These are phyloP conservation scores for Arthrobotrys entomopaga DNA, from an alignment of 2,329 filamentous ascomycete species.

Conservation along the genomic window DNA sequence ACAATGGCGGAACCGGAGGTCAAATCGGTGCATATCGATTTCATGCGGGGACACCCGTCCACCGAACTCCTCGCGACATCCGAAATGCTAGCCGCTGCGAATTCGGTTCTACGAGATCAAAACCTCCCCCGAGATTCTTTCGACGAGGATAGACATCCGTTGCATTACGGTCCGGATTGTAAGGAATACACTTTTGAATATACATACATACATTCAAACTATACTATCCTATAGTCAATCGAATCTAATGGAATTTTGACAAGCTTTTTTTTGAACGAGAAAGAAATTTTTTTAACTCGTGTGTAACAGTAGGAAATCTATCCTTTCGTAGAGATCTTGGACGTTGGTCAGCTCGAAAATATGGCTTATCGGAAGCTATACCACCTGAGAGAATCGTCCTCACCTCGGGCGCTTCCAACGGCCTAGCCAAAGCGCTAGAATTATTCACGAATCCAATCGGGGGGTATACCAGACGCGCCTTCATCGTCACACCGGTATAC, in stretches of 20 bases:
- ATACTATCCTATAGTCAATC: background rate
- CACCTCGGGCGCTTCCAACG: constrained; percentile 57
- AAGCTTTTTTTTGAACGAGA: background rate
- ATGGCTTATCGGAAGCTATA: constrained; percentile 51
- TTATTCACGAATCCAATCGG: constrained; percentile 56
- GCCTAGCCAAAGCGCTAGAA: constrained; percentile 54
- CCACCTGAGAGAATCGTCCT: constrained; percentile 55
- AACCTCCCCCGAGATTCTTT: constrained; percentile 38
- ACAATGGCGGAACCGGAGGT: constrained; percentile 28
- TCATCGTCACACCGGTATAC: constrained; percentile 58
- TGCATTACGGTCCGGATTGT: constrained; percentile 58
- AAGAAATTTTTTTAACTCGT: background rate
- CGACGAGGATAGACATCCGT: constrained; percentile 43
- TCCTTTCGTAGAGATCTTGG: constrained; percentile 56
- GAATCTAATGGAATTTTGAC: background rate
- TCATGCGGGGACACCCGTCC: constrained; percentile 52
- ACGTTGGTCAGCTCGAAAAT: constrained; percentile 56
- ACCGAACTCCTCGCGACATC: constrained; percentile 43
- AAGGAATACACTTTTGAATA: background rate
- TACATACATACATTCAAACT: background rate
- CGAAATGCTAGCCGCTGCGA: constrained; percentile 50
- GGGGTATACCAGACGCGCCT: constrained; percentile 58
- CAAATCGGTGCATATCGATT: constrained; percentile 39
- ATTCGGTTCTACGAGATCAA: constrained; percentile 24
- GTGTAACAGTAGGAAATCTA: constrained; percentile 56